Evolutionary conservation across 805 yeast genomes (phyloP).

Genomic region (Metschnikowia picachoensis): DNA sequence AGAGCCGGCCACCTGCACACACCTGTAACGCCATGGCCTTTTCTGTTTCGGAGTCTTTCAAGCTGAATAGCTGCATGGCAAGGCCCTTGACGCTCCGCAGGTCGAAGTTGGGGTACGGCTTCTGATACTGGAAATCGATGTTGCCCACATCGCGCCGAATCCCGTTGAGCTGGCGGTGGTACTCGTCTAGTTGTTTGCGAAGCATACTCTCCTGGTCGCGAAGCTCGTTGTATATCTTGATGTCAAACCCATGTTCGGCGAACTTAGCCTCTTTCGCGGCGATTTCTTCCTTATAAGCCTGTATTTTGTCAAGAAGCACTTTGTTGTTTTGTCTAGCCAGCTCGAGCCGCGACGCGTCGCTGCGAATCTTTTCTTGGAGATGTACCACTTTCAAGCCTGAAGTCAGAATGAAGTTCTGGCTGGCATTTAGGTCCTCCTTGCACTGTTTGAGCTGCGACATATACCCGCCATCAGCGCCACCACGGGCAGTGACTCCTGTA

Average conservation of each 20-base stretch:
- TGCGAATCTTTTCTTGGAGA: slow-evolving; percentile 48
- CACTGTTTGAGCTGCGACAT: slow-evolving; percentile 63
- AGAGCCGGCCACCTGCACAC: slow-evolving; percentile 89
- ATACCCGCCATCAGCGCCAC: slow-evolving; percentile 73
- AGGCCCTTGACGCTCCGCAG: slow-evolving; percentile 72
- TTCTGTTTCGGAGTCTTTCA: slow-evolving; percentile 52
- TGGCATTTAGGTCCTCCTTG: slow-evolving; percentile 50
- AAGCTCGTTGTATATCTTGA: slow-evolving; percentile 40
- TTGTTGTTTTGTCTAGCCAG: slow-evolving; percentile 52
- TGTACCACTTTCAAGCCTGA: slow-evolving; percentile 56
- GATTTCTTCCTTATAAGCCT: slow-evolving; percentile 36
- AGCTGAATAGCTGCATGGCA: slow-evolving; percentile 76
- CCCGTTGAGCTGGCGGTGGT: slow-evolving; percentile 48
- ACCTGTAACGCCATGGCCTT: slow-evolving; percentile 84
- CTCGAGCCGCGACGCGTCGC: slow-evolving; percentile 45
- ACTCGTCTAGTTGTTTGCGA: slow-evolving; percentile 18
- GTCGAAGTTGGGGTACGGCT: slow-evolving; percentile 61
- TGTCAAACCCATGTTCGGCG: slow-evolving; percentile 54
- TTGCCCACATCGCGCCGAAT: slow-evolving; percentile 64
- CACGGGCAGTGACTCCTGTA: slow-evolving; percentile 86
- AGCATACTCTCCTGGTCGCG: slow-evolving; percentile 40
- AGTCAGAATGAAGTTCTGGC: slow-evolving; percentile 55
- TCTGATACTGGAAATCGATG: slow-evolving; percentile 69
- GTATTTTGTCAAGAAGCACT: slow-evolving; percentile 40
- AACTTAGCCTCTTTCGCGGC: slow-evolving; percentile 40